Evolutionary conservation across 106 monocot genomes (phyloP), one percentile per base, ranked within the genome.

Genomic region (Agapanthus africanus): DNA sequence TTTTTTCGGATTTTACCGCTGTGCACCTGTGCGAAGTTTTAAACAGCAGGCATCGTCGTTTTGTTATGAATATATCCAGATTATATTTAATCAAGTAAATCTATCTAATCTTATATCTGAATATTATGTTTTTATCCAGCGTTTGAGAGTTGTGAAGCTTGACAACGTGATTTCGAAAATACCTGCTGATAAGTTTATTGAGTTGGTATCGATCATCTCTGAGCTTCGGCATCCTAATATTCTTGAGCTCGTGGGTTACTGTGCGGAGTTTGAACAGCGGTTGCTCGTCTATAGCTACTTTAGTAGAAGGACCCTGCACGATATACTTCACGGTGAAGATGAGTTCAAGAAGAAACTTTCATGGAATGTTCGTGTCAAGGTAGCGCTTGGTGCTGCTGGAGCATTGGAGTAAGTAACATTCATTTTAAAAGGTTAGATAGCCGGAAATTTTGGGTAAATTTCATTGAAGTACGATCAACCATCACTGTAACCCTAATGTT

Each of bases 341-440:
- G 79, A 77, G 73, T 30, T 70, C 40, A 81, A 59, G 37, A 66
- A 64, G 37, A 79, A 71, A 50, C 38, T 85, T 60, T 92, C 90
- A 44, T 99, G 97, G 97, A 87, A 76, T 75, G 79, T 78, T 49
- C 86, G 97, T 11, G 78, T 99, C 30, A 65, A 70, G 35, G 57
- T 99, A 21, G 90, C 87, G 14, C 83, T 99, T 76, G 84, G 69
- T 63, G 74, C 89, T 66, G 97, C 92, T 66, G 84, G 74, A 81
- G 89, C 87, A 37, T 73, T 99, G 76, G 84, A 90, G 94, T 94
- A 94, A 78, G 90, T 70, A 26, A n/a, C n/a, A n/a, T n/a, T n/a
- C n/a, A n/a, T n/a, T n/a, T n/a, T n/a, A n/a, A n/a, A n/a, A n/a
- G n/a, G n/a, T n/a, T n/a, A n/a, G n/a, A n/a, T n/a, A n/a, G n/a